Percentiles rank a stretch among this genome's conserved stretches.
These are phyloP conservation scores for Ascochyta viciae-villosae DNA, from an alignment of 2,329 filamentous ascomycete species.

Conservation along the genomic window DNA sequence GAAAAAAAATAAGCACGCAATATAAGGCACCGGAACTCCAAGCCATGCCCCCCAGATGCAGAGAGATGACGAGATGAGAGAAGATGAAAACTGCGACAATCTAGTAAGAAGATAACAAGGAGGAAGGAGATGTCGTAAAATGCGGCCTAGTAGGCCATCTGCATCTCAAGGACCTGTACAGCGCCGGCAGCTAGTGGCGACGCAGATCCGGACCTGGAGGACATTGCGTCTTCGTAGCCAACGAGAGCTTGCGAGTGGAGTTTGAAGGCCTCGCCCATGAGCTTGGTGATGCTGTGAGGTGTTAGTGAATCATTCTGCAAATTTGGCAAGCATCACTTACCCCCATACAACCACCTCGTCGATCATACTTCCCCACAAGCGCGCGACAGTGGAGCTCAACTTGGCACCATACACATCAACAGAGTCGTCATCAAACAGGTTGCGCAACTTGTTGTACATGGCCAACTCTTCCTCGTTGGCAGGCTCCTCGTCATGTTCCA, in stretches of 20 bases:
- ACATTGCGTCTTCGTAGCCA: constrained; percentile 85
- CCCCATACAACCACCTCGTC: constrained; percentile 99
- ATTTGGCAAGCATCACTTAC: constrained; percentile 66
- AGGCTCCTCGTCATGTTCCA: constrained; percentile 97
- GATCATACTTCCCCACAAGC: constrained; percentile 96
- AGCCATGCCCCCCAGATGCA: constrained; percentile 45
- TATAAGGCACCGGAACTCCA: constrained; percentile 39
- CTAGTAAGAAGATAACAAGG: constrained; percentile 37
- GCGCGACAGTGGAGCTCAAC: constrained; percentile 92
- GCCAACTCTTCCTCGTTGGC: constrained; percentile 81
- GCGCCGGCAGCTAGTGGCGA: constrained; percentile 51
- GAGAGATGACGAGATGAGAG: constrained; percentile 34
- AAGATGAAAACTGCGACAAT: constrained; percentile 31
- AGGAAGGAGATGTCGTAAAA: constrained; percentile 29
- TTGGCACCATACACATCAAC: constrained; percentile 82
- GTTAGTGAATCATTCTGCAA: constrained; percentile 53
- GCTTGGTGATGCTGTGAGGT: constrained; percentile 76
- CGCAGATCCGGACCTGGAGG: constrained; percentile 53
- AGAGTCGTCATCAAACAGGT: constrained; percentile 88
- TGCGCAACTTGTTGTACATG: constrained; percentile 93
- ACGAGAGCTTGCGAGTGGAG: constrained; percentile 93
- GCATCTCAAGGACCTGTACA: constrained; percentile 53
- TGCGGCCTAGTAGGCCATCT: constrained; percentile 49
- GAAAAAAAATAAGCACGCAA: constrained; percentile 23
- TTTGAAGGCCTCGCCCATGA: constrained; percentile 98